phyloP scores from a whole-genome alignment of 441 rosid species.

The Gossypium gossypioides region DNA sequence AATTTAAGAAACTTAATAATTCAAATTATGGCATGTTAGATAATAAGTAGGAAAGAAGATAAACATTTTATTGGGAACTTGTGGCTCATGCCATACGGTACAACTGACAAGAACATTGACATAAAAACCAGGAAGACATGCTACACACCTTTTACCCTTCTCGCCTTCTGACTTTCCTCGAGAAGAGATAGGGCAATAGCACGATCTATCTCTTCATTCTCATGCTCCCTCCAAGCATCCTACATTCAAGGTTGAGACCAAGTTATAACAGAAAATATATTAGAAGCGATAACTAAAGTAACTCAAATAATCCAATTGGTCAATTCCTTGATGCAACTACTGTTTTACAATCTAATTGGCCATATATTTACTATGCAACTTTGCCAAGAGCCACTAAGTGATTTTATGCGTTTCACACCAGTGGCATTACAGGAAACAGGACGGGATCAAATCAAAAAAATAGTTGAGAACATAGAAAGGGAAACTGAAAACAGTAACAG shows the following conservation, averaged over 20 bases:
- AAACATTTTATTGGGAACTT: neutral
- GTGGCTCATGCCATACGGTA: neutral
- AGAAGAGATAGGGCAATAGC: slow-evolving; percentile 74
- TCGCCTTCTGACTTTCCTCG: slow-evolving; percentile 48
- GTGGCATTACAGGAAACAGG: neutral
- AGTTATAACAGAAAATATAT: neutral
- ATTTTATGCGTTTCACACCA: neutral
- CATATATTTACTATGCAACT: neutral
- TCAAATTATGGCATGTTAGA: slow-evolving; percentile 16
- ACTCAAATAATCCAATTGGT: neutral
- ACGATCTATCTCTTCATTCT: slow-evolving; percentile 61
- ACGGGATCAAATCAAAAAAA: neutral
- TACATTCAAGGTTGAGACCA: slow-evolving; percentile 16
- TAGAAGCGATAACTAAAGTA: neutral
- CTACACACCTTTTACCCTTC: slow-evolving; percentile 44
- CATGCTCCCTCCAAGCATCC: slow-evolving; percentile 50
- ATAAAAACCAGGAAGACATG: slow-evolving; percentile 11
- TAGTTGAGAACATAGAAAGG: neutral
- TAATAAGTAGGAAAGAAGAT: neutral
- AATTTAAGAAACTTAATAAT: slow-evolving; percentile 21
- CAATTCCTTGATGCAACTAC: neutral
- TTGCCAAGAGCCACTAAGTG: neutral
- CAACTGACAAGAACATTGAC: slow-evolving; percentile 2
- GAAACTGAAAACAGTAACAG: neutral
- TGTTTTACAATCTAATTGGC: neutral